These are phyloP conservation scores for Cotoneaster glaucophyllus DNA, from an alignment of 306 rosid species.

Conservation along the genomic window DNA sequence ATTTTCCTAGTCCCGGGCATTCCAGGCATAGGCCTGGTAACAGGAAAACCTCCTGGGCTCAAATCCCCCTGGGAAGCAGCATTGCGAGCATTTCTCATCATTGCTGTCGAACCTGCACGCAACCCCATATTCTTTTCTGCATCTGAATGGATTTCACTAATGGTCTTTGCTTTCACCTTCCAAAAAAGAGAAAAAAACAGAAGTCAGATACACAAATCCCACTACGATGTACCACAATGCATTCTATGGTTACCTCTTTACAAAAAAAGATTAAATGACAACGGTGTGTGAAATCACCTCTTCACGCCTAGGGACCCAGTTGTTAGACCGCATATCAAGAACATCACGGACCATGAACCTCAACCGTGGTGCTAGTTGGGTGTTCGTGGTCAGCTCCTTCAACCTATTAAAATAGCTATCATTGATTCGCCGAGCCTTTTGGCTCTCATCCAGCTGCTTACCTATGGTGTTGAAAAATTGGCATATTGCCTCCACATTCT, in stretches of 20 bases:
- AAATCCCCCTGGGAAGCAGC: conserved; percentile 16
- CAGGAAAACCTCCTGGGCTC: conserved; percentile 27
- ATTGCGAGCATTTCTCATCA: conserved; percentile 31
- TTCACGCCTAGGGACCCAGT: conserved; percentile 91
- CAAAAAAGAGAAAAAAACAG: conserved; percentile 1
- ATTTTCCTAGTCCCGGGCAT: conserved; percentile 30
- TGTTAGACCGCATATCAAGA: conserved; percentile 62
- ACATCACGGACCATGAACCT: conserved; percentile 76
- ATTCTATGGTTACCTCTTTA: not conserved
- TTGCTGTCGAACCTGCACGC: conserved; percentile 33
- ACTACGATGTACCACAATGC: not conserved
- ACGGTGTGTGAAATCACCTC: conserved; percentile 40
- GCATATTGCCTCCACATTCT: conserved; percentile 48
- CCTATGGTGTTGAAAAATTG: conserved; percentile 84
- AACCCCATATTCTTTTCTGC: conserved; percentile 41
- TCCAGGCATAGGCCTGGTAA: conserved; percentile 32
- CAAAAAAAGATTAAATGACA: not conserved
- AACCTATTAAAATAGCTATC: conserved; percentile 60
- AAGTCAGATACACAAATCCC: conserved; percentile 7
- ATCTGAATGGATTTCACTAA: conserved; percentile 38
- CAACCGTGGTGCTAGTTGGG: conserved; percentile 62
- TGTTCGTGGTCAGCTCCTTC: conserved; percentile 63
- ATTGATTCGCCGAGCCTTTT: conserved; percentile 64
- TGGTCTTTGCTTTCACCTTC: conserved; percentile 43
- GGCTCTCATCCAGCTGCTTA: conserved; percentile 77